These are phyloP conservation scores for Pistacia atlantica DNA, from an alignment of 345 rosid genomes.

Conservation along the genomic window DNA sequence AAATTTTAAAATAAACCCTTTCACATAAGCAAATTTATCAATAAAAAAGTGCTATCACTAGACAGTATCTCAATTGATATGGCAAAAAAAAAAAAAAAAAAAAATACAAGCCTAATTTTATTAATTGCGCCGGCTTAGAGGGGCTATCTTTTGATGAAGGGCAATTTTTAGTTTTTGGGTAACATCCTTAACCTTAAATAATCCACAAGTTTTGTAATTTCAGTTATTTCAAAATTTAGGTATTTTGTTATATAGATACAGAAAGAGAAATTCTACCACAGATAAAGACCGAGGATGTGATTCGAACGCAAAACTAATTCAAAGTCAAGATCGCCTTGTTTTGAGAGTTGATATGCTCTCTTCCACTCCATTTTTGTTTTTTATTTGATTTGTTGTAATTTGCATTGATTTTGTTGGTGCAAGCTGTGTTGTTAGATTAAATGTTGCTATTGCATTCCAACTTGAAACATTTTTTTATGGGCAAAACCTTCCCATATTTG, in stretches of 20 bases:
- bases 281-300: constrained; percentile 80
- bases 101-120: not conserved
- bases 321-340: constrained; percentile 76
- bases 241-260: constrained; percentile 44
- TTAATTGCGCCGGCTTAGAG: constrained; percentile 75
- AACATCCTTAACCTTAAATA: constrained; percentile 10
- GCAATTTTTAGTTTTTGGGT: constrained; percentile 93
- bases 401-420: constrained; percentile 5
- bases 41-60: no score
- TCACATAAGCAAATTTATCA: no score
- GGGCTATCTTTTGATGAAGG: constrained; percentile 98
- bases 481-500: no score
- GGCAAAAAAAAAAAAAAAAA: no score
- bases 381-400: not conserved
- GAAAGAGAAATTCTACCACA: constrained; percentile 70
- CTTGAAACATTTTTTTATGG: no score
- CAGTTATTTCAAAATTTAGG: no score
- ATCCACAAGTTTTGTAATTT: no score
- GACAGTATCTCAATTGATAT: no score
- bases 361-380: not conserved
- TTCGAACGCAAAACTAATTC: constrained; percentile 71
- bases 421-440: not conserved
- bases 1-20: no score
- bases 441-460: not conserved
- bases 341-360: constrained; percentile 42